Base-by-base conservation (phyloP, 2,329 filamentous ascomycete species). In the Pseudogymnoascus sp. region DNA sequence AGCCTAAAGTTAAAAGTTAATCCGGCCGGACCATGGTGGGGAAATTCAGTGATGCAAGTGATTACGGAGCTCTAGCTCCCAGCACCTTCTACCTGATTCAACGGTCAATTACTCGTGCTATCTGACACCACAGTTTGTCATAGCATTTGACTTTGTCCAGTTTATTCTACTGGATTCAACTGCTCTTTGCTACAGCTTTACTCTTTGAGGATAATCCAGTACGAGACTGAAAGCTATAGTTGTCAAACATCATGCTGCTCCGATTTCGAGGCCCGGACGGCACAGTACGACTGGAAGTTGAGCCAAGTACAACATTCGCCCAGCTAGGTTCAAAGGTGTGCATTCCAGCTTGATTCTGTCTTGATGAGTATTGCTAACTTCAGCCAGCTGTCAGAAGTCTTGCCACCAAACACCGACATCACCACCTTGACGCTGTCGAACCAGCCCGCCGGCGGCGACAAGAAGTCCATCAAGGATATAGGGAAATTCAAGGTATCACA, bases 231-330 rank as follows among this genome's bases (percentile, higher is more conserved):
- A 33, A 33, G 29, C 29, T 56, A 21, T 35, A 19, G 7, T 33
- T 11, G 50, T 21, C 64, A 53, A 69, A 72, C 73, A 78, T 73
- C 67, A 96, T 96, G 86, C 82, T 96, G 72, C 81, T 97, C 63
- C 86, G 93, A 75, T 90, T 96, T 70, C 88, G 93, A 71, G 92
- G 92, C 74, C 91, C 90, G 67, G 92, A 97, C 79, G 95, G 95
- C 79, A 95, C 95, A 81, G 88, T 93, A 76, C 89, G 95, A 70
- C 81, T 97, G 71, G 90, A 82, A 61, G 84, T 96, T 69, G 87
- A 93, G 70, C 84, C 87, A 61, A 81, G 83, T 44, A 86, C 90
- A 67, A 86, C 87, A 0, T 96, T 97, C 74, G 79, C 78, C 44
- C 77, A 84, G n/a, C 77, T 88, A 44, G 82, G 80, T 33, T 73